Base-by-base conservation (phyloP, 1,284 basidiomycete species). In the Cystobasidium slooffiae region DNA sequence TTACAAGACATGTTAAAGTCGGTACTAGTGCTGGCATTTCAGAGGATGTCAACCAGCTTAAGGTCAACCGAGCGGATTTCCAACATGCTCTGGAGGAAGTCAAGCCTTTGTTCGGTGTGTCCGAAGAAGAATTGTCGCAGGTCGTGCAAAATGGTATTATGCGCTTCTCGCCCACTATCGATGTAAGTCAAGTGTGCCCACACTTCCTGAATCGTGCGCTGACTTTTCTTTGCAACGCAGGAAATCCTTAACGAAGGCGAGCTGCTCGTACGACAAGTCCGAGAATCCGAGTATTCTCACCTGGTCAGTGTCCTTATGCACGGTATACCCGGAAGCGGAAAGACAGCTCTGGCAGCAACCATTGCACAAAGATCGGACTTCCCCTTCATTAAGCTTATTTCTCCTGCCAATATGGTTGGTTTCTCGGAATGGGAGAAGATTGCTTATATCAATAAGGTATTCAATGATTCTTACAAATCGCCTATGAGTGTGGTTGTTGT, bases 61-160 rank as follows among this genome's bases (percentile, higher is more conserved):
- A 92, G 76, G 95, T 99, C 55, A 93, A 92, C 78, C 86, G 90
- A 74, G 84, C 85, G 14, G 97, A 99, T 84, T 99, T 99, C 81
- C 84, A 93, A 86, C 88, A 89, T 80, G 97, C 96, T 0, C 85
- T 99, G 58, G 91, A 96, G 6, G 97, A 99, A 83, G 94, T 99
- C 12, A 92, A 94, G 79, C 94, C 97, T 9, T 94, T 95, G 10
- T 99, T 96, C 82, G 97, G 97, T 88, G 94, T 97, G 3, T 90
- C 94, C 1, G 97, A 99, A 84, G 96, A 97, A 83, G 97, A 99
- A 84, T 86, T 99, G 37, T 88, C 91, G 79, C 90, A 92, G 79
- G 94, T 97, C 68, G 91, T 98, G 47, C 91, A 94, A 83, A 98
- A 98, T 82, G 97, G 97, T 10, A 98, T 99, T 82, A 95, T 98